Evolutionary conservation across 768 basidiomycete genomes (phyloP).

Genomic region (Cystofilobasidium ferigula): DNA sequence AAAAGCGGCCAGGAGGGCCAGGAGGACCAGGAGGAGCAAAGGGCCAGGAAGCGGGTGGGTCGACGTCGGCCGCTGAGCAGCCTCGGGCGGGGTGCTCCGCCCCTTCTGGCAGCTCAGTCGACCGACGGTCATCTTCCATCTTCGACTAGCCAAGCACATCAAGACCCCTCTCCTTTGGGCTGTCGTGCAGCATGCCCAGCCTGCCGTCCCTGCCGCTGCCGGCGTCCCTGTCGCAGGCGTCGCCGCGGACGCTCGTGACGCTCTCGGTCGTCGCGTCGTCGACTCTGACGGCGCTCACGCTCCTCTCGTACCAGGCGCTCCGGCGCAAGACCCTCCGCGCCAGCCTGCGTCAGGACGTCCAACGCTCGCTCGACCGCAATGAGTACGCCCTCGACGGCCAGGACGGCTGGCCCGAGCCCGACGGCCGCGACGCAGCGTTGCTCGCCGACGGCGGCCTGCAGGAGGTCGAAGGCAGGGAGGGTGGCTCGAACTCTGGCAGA

Average conservation of each 20-base stretch:
- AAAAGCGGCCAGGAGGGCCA: no score
- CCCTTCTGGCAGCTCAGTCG: no score
- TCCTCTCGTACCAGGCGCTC: constrained; percentile 36
- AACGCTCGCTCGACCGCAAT: constrained; percentile 33
- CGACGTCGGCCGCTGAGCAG: background rate
- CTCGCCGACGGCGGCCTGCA: constrained; percentile 27
- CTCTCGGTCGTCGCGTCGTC: constrained; percentile 33
- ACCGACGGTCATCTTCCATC: no score
- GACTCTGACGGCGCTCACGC: constrained; percentile 34
- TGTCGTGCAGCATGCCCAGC: background rate
- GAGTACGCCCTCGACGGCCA: constrained; percentile 25
- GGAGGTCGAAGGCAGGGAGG: constrained; percentile 28
- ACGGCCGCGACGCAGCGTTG: background rate
- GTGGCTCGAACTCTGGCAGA: constrained; percentile 28
- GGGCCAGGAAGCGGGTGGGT: background rate
- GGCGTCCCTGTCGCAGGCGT: constrained; percentile 19
- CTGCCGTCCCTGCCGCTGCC: background rate
- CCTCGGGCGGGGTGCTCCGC: no score
- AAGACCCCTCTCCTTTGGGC: no score
- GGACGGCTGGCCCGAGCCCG: constrained; percentile 1
- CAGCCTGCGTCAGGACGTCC: constrained; percentile 35
- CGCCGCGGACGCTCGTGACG: constrained; percentile 31
- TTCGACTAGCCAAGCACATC: no score
- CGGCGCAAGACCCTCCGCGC: constrained; percentile 36
- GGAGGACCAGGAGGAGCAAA: no score